Percentiles rank a stretch among this genome's conserved stretches.
phyloP scores from a whole-genome alignment of 2,329 filamentous ascomycete genomes.

The Macroventuria anomochaeta region DNA sequence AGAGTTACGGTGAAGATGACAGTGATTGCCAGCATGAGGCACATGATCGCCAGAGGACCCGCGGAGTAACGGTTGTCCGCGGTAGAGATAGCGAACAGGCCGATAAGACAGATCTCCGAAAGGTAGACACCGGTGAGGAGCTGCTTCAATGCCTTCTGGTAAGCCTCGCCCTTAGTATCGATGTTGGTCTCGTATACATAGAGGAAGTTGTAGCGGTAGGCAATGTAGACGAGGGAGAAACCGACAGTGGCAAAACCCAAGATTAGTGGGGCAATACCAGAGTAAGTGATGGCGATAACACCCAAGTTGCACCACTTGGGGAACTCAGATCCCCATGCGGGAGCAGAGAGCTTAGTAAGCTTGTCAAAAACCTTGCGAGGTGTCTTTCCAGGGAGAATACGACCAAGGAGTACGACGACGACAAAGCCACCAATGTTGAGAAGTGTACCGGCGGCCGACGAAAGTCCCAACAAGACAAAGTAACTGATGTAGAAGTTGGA shows the following conservation, averaged over 20 bases:
- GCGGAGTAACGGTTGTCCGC: constrained; percentile 44
- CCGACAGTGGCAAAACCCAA: constrained; percentile 55
- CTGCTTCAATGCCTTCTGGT: constrained; percentile 56
- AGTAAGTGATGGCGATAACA: constrained; percentile 55
- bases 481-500: constrained; percentile 97
- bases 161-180: constrained; percentile 56
- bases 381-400: constrained; percentile 58
- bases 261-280: constrained; percentile 57
- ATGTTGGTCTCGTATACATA: constrained; percentile 56
- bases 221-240: constrained; percentile 54
- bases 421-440: constrained; percentile 83
- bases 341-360: constrained; percentile 52
- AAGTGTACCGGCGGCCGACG: constrained; percentile 50
- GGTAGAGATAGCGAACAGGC: constrained; percentile 53
- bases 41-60: constrained; percentile 53
- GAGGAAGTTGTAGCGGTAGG: constrained; percentile 58
- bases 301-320: constrained; percentile 57
- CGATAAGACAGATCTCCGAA: constrained; percentile 57
- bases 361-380: constrained; percentile 56
- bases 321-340: constrained; percentile 55
- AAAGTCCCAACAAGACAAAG: constrained; percentile 82
- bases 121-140: constrained; percentile 57
- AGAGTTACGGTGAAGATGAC: constrained; percentile 52
- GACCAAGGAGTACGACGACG: constrained; percentile 81
- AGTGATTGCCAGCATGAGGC: constrained; percentile 50